phyloP scores from a whole-genome alignment of 352 stramenopile species.

The Pythium oligandrum region DNA sequence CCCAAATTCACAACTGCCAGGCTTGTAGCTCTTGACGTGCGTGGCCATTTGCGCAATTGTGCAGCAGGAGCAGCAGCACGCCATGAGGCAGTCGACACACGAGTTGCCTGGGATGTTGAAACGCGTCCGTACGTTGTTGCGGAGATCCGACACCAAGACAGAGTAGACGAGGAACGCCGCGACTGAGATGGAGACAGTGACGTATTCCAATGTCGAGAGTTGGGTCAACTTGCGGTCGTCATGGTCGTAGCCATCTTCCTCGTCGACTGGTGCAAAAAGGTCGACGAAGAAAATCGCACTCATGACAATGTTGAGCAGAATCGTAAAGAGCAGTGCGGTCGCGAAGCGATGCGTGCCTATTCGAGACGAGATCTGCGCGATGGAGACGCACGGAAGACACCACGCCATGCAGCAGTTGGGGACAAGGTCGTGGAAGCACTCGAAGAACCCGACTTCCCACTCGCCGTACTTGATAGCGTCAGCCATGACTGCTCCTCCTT shows the following conservation, averaged over 20 bases:
- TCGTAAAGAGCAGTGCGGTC: neutral
- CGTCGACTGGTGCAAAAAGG: too few species aligned
- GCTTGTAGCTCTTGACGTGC: conserved; percentile 17
- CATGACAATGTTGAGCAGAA: conserved; percentile 5
- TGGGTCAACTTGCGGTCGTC: too few species aligned
- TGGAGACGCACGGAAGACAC: conserved; percentile 20
- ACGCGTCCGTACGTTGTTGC: conserved; percentile 9
- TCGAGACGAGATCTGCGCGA: conserved; percentile 13
- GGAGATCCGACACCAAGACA: conserved; percentile 3
- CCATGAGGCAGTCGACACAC: conserved; percentile 9
- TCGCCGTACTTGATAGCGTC: too few species aligned
- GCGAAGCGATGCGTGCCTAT: conserved; percentile 2
- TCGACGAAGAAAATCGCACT: too few species aligned
- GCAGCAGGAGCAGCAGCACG: conserved; percentile 21
- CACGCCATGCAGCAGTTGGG: conserved; percentile 25
- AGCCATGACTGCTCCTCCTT: too few species aligned
- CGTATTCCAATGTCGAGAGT: neutral
- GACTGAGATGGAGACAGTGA: conserved; percentile 3
- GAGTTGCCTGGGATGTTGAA: conserved; percentile 16
- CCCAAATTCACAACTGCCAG: conserved; percentile 9
- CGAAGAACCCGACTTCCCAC: neutral
- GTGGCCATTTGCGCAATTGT: conserved; percentile 18
- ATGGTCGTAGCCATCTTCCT: too few species aligned
- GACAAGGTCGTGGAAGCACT: conserved; percentile 20
- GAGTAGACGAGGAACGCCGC: neutral